Conservation (phyloP, 2,329 filamentous ascomycete genomes). For the Fusarium circinatum region DNA sequence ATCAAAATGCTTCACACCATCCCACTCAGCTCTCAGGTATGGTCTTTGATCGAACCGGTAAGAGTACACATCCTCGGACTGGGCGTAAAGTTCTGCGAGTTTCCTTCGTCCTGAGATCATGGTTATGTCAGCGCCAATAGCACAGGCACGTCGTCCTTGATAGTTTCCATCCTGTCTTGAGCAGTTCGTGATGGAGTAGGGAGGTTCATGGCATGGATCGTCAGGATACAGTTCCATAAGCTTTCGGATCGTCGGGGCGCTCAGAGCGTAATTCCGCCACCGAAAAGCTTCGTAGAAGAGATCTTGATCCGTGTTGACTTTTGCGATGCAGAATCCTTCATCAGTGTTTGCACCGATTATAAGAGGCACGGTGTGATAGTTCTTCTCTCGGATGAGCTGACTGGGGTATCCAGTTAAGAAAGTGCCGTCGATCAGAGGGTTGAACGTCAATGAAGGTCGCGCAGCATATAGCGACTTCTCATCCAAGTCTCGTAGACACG, state of each 20-base stretch:
- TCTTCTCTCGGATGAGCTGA: conserved; percentile 53
- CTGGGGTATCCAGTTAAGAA: conserved; percentile 61
- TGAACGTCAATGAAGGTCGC: conserved; percentile 53
- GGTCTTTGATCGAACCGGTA: conserved; percentile 62
- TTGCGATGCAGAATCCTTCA: conserved; percentile 56
- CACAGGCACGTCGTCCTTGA: conserved; percentile 57
- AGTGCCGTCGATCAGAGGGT: conserved; percentile 58
- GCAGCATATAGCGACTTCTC: conserved; percentile 48
- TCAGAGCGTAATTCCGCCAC: conserved; percentile 60
- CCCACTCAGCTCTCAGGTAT: conserved; percentile 53
- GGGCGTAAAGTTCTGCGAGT: conserved; percentile 55
- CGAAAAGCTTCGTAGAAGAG: conserved; percentile 48
- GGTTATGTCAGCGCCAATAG: conserved; percentile 59
- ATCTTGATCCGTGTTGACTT: conserved; percentile 54
- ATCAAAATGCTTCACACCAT: conserved; percentile 58
- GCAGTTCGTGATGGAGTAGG: conserved; percentile 44
- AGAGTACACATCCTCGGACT: conserved; percentile 53
- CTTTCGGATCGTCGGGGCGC: conserved; percentile 54
- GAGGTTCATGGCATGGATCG: conserved; percentile 58
- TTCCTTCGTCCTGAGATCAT: conserved; percentile 60
- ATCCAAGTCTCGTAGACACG: conserved; percentile 50
- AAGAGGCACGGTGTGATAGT: conserved; percentile 57
- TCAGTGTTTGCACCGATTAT: conserved; percentile 61
- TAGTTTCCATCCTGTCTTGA: conserved; percentile 35
- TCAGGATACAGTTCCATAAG: conserved; percentile 61